phyloP scores from a whole-genome alignment of 1,139 yeast species.

The Tardiomyces depauwii region DNA sequence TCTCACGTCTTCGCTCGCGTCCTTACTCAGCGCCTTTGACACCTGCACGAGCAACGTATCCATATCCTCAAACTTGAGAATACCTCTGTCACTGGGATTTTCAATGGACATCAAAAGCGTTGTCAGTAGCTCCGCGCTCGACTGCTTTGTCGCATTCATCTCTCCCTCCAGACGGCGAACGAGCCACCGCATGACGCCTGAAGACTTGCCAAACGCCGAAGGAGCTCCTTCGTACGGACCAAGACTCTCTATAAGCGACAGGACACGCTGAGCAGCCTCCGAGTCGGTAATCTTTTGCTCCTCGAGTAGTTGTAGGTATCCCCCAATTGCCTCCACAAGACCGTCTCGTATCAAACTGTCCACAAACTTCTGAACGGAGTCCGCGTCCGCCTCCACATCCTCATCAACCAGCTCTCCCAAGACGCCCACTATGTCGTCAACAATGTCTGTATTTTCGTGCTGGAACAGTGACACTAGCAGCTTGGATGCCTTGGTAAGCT shows the following conservation, averaged over 20 bases:
- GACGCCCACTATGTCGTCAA: constrained; percentile 16
- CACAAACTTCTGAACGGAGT: constrained; percentile 5
- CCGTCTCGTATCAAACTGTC: constrained; percentile 8
- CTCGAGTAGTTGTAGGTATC: constrained; percentile 9
- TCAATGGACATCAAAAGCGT: background rate
- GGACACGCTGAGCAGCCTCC: constrained; percentile 1
- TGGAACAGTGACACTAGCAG: constrained; percentile 16
- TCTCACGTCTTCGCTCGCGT: constrained; percentile 14
- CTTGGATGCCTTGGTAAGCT: constrained; percentile 22
- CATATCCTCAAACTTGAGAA: background rate
- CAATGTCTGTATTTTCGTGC: constrained; percentile 28
- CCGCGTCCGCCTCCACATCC: constrained; percentile 9
- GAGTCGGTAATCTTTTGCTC: constrained; percentile 3
- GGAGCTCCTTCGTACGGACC: background rate
- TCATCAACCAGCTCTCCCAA: constrained; percentile 19
- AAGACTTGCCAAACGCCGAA: background rate
- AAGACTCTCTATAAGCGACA: constrained; percentile 1
- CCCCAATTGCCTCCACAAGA: constrained; percentile 3
- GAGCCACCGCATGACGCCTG: background rate
- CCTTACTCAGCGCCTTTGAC: background rate
- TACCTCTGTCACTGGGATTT: background rate
- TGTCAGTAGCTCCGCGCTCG: background rate
- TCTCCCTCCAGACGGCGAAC: background rate
- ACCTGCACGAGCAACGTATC: background rate
- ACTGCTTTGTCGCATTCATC: background rate